These are phyloP conservation scores for Rhinocladiella similis DNA, from an alignment of 2,329 filamentous ascomycete genomes.

Conservation along the genomic window DNA sequence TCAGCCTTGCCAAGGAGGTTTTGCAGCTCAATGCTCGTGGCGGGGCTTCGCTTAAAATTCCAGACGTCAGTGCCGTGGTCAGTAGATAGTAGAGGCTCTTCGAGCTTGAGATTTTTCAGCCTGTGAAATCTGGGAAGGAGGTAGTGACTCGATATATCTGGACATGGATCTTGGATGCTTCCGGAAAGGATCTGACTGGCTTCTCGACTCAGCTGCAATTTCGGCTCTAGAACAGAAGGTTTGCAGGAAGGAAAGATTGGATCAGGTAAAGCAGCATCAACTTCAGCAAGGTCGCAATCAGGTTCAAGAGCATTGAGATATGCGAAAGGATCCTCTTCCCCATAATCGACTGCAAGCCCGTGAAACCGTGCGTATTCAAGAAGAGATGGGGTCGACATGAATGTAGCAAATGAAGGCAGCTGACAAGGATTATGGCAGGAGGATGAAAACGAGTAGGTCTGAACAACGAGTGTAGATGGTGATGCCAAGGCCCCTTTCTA, in stretches of 20 bases:
- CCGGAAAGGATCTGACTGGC: conserved; percentile 35
- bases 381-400: conserved; percentile 37
- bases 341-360: conserved; percentile 42
- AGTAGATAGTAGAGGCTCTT: conserved; percentile 44
- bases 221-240: conserved; percentile 33
- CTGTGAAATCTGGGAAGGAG: conserved; percentile 28
- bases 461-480: not conserved
- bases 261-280: conserved; percentile 24
- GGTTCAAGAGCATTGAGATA: conserved; percentile 12
- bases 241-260: conserved; percentile 27
- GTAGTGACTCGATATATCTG: conserved; percentile 21
- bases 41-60: conserved; percentile 34
- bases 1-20: not conserved
- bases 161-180: conserved; percentile 27
- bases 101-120: conserved; percentile 40
- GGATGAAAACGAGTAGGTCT: not conserved
- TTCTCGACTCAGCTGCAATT: conserved; percentile 36
- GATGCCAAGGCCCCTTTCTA: not conserved
- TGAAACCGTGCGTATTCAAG: conserved; percentile 51
- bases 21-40: not conserved
- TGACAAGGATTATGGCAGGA: not conserved
- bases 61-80: conserved; percentile 48
- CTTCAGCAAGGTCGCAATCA: not conserved
- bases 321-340: conserved; percentile 30
- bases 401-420: no score